Evolutionary conservation across 441 rosid species (phyloP).

Genomic region (Mallotus japonicus): DNA sequence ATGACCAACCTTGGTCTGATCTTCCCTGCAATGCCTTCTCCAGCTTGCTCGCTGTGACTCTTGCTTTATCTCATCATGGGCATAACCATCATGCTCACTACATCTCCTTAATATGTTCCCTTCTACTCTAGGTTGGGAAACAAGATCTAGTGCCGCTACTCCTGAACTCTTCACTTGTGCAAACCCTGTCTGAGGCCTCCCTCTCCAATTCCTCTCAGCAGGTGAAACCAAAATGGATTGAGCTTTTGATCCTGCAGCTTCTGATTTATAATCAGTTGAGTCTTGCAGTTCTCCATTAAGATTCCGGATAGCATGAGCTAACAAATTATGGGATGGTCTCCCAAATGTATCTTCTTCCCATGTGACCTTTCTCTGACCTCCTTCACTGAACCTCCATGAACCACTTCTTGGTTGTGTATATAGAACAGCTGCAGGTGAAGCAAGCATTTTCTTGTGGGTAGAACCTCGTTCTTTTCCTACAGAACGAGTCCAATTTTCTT

Average conservation of each 20-base stretch:
- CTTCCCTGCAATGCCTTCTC: slow-evolving; percentile 11
- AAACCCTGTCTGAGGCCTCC: not conserved
- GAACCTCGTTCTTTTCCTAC: slow-evolving; percentile 8
- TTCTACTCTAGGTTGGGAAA: slow-evolving; percentile 1
- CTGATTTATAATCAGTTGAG: slow-evolving; percentile 16
- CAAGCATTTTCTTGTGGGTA: slow-evolving; percentile 9
- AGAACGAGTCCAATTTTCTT: slow-evolving; percentile 26
- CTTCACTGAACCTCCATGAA: slow-evolving; percentile 15
- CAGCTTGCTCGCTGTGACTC: not conserved
- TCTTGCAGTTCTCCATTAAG: slow-evolving; percentile 22
- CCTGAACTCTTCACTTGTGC: slow-evolving; percentile 4
- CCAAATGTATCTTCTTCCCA: slow-evolving; percentile 22
- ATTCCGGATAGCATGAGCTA: slow-evolving; percentile 18
- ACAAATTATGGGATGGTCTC: not conserved
- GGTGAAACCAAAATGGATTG: slow-evolving; percentile 15
- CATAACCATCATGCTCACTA: not conserved
- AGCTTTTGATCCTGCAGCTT: slow-evolving; percentile 2
- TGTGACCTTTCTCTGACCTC: slow-evolving; percentile 26
- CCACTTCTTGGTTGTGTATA: slow-evolving; percentile 43
- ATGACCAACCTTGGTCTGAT: not conserved
- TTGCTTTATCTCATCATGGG: not conserved
- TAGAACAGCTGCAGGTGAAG: slow-evolving; percentile 34
- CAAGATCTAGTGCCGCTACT: slow-evolving; percentile 5
- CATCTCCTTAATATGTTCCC: not conserved
- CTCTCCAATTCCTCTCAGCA: slow-evolving; percentile 18